Evolutionary conservation across 495 filamentous ascomycete genomes (phyloP), one percentile per base, ranked within the genome.

Genomic region (Tricharina praecox): DNA sequence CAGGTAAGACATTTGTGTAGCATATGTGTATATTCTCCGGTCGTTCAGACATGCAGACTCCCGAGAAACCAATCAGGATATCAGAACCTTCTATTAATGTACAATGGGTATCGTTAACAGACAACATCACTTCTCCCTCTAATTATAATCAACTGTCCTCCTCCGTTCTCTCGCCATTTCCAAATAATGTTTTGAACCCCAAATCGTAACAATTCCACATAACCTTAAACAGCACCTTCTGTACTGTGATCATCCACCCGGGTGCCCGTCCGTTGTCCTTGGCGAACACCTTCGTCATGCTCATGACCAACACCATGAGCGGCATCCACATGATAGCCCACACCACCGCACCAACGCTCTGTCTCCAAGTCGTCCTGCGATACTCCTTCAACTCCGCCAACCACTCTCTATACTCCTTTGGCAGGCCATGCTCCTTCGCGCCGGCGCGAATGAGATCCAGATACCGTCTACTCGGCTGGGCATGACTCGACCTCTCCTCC

Each of bases 381-480:
- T 87, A 97, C 4, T 81, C 62, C 26, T 69, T 70, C 15, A 94
- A 67, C 10, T 65, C 53, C 8, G 67, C 62, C 0, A 97, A 70
- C 59, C 86, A 88, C 2, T 54, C 61, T 48, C 71, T 70, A 57
- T 94, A 97, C 26, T 81, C 75, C 0, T 66, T 50, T 0, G 90
- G 90, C 0, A 97, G 67, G 9, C 70, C 66, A 61, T 86, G 78
- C 62, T 97, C 84, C 7, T 62, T 62, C 3, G 85, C 85, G 7
- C 90, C 90, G 48, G 74, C 71, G 13, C 41, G 23, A 52, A 97
- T 72, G 19, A 96, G 67, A 20, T 74, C 70, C 4, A 96, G 68
- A 58, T 97, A 96, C 0, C 88, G 75, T 15, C 72, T 68, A 2
- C 84, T 93, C 0, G 90, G 75, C 61, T 96, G 85, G 2, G 85